phyloP scores from a whole-genome alignment of 1,139 yeast species.

The Geotrichum fermentans region DNA sequence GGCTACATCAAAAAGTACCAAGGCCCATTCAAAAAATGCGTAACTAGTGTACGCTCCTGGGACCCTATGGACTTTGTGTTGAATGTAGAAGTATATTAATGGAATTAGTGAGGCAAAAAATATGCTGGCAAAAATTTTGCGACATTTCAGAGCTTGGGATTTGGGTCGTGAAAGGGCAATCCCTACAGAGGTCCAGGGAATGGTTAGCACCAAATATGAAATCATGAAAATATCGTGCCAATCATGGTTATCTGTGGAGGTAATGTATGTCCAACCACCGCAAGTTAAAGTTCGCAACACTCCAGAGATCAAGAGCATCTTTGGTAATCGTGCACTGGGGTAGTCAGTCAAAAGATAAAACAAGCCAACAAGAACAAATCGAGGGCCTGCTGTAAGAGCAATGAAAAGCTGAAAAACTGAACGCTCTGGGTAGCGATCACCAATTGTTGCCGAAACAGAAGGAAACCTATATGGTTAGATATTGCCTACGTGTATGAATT shows the following conservation, averaged over 20 bases:
- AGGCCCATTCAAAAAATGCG: conserved; percentile 91
- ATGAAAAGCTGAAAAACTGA: conserved; percentile 80
- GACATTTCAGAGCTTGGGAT: conserved; percentile 46
- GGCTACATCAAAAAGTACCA: conserved; percentile 73
- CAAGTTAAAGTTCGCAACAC: conserved; percentile 81
- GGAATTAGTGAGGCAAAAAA: conserved; percentile 76
- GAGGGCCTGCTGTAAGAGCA: conserved; percentile 53
- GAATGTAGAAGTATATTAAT: conserved; percentile 80
- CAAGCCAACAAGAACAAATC: conserved; percentile 67
- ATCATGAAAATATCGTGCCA: conserved; percentile 96
- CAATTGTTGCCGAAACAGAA: conserved; percentile 92
- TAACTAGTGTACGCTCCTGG: conserved; percentile 93
- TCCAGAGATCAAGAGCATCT: conserved; percentile 52
- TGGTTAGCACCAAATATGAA: conserved; percentile 73
- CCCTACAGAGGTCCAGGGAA: conserved; percentile 84
- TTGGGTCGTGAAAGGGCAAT: conserved; percentile 50
- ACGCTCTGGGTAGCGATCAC: conserved; percentile 93
- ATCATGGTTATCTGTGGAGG: conserved; percentile 95
- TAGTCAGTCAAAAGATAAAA: conserved; percentile 45
- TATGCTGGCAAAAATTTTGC: conserved; percentile 51
- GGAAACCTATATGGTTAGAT: conserved; percentile 51
- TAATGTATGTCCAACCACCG: conserved; percentile 98
- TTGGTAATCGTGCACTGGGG: conserved; percentile 43
- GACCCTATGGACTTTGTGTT: conserved; percentile 79
- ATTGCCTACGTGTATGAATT: background rate